Conservation (phyloP, 108 stramenopile species). For the Parietichytrium sp. region DNA sequence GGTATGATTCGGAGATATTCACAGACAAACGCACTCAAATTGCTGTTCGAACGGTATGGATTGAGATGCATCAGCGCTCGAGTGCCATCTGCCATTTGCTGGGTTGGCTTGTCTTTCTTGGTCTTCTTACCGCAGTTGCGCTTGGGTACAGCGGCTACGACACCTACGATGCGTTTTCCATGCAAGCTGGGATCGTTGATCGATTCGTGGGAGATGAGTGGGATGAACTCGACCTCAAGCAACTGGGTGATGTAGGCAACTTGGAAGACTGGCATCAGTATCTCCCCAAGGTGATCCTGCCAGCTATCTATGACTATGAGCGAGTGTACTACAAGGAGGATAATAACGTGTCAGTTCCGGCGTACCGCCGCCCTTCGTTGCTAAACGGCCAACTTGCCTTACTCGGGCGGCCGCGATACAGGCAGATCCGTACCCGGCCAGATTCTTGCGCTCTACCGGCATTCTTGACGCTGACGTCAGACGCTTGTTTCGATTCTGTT, state of each 20-base stretch:
- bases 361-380: not conserved
- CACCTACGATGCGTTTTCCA: constrained; percentile 30
- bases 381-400: not conserved
- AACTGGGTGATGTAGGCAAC: constrained; percentile 3
- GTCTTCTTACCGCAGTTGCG: not conserved
- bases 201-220: constrained; percentile 5
- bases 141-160: not conserved
- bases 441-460: not conserved
- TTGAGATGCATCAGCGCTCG: not conserved
- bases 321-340: not conserved
- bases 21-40: constrained; percentile 28
- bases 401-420: constrained; percentile 13
- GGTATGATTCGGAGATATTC: constrained; percentile 34
- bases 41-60: not conserved
- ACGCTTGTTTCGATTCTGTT: not conserved
- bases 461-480: not conserved
- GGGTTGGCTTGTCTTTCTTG: not conserved
- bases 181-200: constrained; percentile 19
- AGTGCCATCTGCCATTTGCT: not conserved
- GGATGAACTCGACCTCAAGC: constrained; percentile 2
- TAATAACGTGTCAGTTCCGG: not conserved
- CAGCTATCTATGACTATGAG: not conserved
- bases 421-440: constrained; percentile 14
- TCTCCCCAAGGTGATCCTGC: not conserved
- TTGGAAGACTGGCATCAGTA: constrained; percentile 27